These are phyloP conservation scores for Pythium monospermum DNA, from an alignment of 352 stramenopile species.

Conservation along the genomic window DNA sequence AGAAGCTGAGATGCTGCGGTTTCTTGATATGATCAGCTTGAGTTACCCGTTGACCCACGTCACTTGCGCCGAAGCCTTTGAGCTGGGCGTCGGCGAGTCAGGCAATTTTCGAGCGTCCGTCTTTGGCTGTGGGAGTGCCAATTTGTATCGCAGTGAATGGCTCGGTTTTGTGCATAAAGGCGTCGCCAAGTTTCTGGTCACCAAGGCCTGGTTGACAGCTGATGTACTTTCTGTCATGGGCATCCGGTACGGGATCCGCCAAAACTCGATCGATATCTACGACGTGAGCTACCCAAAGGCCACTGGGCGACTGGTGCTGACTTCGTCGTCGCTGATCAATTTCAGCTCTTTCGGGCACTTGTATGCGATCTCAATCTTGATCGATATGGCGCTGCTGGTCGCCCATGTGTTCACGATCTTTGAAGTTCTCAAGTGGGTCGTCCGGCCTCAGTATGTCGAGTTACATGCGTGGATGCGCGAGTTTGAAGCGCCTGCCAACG, in stretches of 20 bases:
- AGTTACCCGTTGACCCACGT: constrained; percentile 15
- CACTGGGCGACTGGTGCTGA: constrained; percentile 1
- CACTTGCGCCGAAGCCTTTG: constrained; percentile 11
- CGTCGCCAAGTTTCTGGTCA: constrained; percentile 8
- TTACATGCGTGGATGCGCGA: constrained; percentile 23
- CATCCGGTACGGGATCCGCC: constrained; percentile 14
- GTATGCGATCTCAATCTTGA: constrained; percentile 16
- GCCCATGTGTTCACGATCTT: constrained; percentile 13
- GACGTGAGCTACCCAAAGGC: constrained; percentile 11
- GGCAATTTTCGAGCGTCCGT: constrained; percentile 5
- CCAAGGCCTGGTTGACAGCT: constrained; percentile 14
- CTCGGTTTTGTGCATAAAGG: constrained; percentile 9
- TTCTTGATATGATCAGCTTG: constrained; percentile 22
- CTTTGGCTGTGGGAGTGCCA: constrained; percentile 12
- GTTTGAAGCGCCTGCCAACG: constrained; percentile 14
- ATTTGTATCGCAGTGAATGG: constrained; percentile 9
- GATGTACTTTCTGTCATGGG: constrained; percentile 16
- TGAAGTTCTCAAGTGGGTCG: constrained; percentile 26
- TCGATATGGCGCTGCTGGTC: constrained; percentile 14
- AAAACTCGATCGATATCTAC: constrained; percentile 17
- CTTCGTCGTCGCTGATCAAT: constrained; percentile 11
- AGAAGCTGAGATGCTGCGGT: constrained; percentile 33
- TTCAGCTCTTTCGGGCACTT: constrained; percentile 19
- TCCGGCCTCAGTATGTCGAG: constrained; percentile 18
- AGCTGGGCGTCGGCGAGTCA: not conserved